Evolutionary conservation across 257 asterid species (phyloP), one percentile per base, ranked within the genome.

Genomic region (Solanum rostratum): DNA sequence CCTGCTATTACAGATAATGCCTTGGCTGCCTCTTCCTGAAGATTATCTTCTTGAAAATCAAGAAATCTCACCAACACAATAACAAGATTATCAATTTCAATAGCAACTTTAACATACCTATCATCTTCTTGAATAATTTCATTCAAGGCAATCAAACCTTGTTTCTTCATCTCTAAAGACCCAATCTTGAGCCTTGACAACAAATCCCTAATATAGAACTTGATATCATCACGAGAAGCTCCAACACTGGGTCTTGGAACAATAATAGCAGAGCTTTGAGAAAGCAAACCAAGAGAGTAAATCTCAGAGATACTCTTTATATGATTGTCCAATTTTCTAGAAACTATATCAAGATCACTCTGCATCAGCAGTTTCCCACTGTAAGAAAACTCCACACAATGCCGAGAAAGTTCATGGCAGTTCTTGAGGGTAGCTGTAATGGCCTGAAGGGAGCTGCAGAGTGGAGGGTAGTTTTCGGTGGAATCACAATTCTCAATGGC

Each of bases 321-420:
- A 84, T 95, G 94, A 39, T 49, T 52, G 63, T 92, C 93, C 85
- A 97, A 83, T 63, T 88, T 93, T 53, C 91, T 86, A 14, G 92
- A 89, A 1, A 92, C 50, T 68, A 92, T 85, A 84, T 95, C 98
- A 49, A 95, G 96, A 90, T 95, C 96, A 85, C 99, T 97, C 84
- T 94, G 95, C 98, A 93, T 97, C 82, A 88, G 97, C 29, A 97
- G 91, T 90, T 97, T 97, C 80, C 99, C 98, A 70, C 92, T 81
- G 60, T 88, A 95, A 19, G 98, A 91, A 30, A 84, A 78, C 11
- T 90, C 92, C 81, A 90, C 60, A 49, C 99, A 97, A 84, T 87
- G 69, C 57, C 41, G 71, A 0, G 94, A 93, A 49, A 93, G 95
- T 12, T 87, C 90, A 33, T 88, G 85, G 84, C 97, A 92, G 22